Conservation (phyloP, 2,329 filamentous ascomycete species). For the Sarocladium oryzae region DNA sequence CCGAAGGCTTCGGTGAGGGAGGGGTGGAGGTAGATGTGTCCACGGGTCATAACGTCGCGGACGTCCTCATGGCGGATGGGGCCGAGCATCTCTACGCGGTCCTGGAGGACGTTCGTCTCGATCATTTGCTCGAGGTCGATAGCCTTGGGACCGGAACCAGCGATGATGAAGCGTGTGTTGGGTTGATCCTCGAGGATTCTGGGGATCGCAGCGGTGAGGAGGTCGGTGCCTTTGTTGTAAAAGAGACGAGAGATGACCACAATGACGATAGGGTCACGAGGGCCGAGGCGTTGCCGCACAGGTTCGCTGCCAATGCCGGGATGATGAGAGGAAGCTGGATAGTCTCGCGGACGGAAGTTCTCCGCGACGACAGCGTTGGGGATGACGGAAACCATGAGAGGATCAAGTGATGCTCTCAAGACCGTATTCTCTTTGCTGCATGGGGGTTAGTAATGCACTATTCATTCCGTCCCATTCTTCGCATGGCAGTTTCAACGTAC, state of each 20-base stretch:
- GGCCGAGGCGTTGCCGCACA: constrained; percentile 64
- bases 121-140: constrained; percentile 99
- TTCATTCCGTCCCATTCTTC: too few relatives aligned
- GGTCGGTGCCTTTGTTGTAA: constrained; percentile 97
- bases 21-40: constrained; percentile 93
- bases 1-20: constrained; percentile 95
- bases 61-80: constrained; percentile 94
- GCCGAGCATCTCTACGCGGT: constrained; percentile 87
- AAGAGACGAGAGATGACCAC: constrained; percentile 96
- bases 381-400: constrained; percentile 95
- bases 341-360: constrained; percentile 70
- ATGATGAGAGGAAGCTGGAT: constrained; percentile 27
- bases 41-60: constrained; percentile 92
- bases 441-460: not conserved
- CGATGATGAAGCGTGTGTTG: constrained; percentile 95
- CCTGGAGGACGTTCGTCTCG: constrained; percentile 87
- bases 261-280: constrained; percentile 85
- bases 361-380: constrained; percentile 96
- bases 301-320: constrained; percentile 34
- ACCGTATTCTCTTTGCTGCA: constrained; percentile 94
- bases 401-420: constrained; percentile 86
- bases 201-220: constrained; percentile 93
- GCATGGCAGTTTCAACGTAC: constrained; percentile 46
- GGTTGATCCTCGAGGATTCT: constrained; percentile 83
- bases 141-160: constrained; percentile 89